phyloP scores from a whole-genome alignment of 129 eudicot genomes.

The Heracleum sosnowskyi region DNA sequence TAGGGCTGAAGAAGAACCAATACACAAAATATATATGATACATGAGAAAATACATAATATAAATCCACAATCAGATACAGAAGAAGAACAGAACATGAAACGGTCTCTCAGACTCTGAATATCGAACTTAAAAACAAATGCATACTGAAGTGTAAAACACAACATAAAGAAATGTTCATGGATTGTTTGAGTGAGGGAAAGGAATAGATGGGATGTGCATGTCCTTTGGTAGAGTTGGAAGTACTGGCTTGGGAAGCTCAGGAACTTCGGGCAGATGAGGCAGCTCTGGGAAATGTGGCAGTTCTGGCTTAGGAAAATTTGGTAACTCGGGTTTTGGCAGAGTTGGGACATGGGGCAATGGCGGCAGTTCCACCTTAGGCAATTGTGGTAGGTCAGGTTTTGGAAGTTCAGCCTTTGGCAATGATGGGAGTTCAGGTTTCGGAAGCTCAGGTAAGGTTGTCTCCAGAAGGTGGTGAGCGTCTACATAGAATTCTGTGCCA shows the following conservation, averaged over 20 bases:
- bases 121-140: not conserved
- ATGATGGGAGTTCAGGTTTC: slow-evolving; percentile 10
- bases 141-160: not conserved
- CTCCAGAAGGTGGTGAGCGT: slow-evolving; percentile 16
- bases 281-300: slow-evolving; percentile 14
- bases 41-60: not conserved
- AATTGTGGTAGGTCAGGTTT: slow-evolving; percentile 10
- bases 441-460: slow-evolving; percentile 17
- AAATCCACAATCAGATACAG: not conserved
- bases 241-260: slow-evolving; percentile 12
- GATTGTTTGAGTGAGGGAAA: slow-evolving; percentile 1
- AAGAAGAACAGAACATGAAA: not conserved
- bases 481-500: not conserved
- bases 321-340: slow-evolving; percentile 19
- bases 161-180: not conserved
- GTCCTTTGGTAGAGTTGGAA: slow-evolving; percentile 11
- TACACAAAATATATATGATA: not conserved
- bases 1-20: not conserved
- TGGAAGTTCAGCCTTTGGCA: slow-evolving; percentile 7
- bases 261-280: slow-evolving; percentile 21
- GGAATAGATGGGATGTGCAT: slow-evolving; percentile 6
- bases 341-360: slow-evolving; percentile 1
- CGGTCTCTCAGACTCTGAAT: not conserved
- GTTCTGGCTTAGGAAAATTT: slow-evolving; percentile 11
- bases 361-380: not conserved